Evolutionary conservation across 768 basidiomycete genomes (phyloP), one percentile per base, ranked within the genome.

Genomic region (Holtermanniella nyarrowii): DNA sequence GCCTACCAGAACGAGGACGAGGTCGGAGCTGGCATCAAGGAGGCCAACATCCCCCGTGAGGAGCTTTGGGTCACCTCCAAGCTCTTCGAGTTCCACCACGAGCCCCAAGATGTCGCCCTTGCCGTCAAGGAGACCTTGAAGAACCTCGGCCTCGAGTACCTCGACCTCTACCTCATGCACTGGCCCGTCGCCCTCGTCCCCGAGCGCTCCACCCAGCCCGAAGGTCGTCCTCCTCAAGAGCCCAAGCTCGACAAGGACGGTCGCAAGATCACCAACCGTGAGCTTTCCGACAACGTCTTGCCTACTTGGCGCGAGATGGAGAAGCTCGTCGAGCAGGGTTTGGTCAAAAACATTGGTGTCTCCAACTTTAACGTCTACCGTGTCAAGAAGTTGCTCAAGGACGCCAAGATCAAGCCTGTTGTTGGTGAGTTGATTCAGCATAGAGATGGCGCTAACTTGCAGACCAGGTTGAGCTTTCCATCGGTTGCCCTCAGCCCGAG

Each of bases 271-370:
- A 54, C 83, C 53, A 77, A 81, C 27, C 58, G 69, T 50, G 75
- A 76, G 3, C 78, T 86, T 3, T 82, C 83, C 4, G 79, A 78
- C 21, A 76, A 86, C 61, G 80, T 84, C 1, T 82, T 84, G 61
- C 82, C 82, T 16, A 86, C 85, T 0, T 88, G 86, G 86, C 74
- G 82, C 65, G 85, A 80, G 56, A 79, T 88, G 44, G 86, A 88
- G 63, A 52, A 49, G 31, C 72, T 85, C 72, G 83, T 86, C 2
- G 79, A 80, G 56, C 82, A 81, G 59, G 86, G 86, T 21, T 84
- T 86, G 66, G 73, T 84, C 41, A 77, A 77, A 65, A 83, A 86
- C 59, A 88, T 88, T 49, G 87, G 87, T 41, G 75, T 88, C 41
- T 85, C 83, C 83, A 89, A 89, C 68, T 85, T 85, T 73, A 84